Evolutionary conservation across 768 basidiomycete genomes (phyloP).

Genomic region (Leccinum variicolor): DNA sequence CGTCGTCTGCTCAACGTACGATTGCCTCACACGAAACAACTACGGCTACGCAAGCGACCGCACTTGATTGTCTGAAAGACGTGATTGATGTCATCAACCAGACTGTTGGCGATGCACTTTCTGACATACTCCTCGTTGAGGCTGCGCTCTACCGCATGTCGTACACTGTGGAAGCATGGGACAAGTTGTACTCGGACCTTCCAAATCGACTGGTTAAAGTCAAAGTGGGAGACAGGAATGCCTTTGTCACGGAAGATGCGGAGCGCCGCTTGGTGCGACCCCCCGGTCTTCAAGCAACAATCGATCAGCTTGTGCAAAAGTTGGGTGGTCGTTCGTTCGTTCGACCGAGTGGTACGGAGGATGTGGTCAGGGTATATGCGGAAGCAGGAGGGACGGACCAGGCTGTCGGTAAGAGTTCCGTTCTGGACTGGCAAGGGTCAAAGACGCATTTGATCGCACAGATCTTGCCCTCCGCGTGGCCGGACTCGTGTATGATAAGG

Average conservation of each 20-base stretch:
- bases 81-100: conserved; percentile 91
- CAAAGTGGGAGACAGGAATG: conserved; percentile 72
- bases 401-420: conserved; percentile 64
- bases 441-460: conserved; percentile 28
- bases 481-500: conserved; percentile 79
- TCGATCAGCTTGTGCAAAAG: conserved; percentile 81
- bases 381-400: conserved; percentile 74
- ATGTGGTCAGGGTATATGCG: conserved; percentile 96
- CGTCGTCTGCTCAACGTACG: conserved; percentile 60
- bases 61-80: conserved; percentile 71
- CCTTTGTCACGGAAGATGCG: conserved; percentile 90
- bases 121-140: conserved; percentile 94
- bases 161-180: conserved; percentile 85
- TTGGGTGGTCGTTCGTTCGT: conserved; percentile 91
- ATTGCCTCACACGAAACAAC: conserved; percentile 66
- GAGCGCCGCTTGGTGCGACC: conserved; percentile 87
- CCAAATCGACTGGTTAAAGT: conserved; percentile 97
- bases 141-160: conserved; percentile 85
- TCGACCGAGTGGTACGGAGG: conserved; percentile 95
- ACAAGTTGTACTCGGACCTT: conserved; percentile 86
- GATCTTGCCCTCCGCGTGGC: conserved; percentile 86
- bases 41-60: conserved; percentile 79
- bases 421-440: background rate
- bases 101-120: conserved; percentile 95
- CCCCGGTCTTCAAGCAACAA: conserved; percentile 69